phyloP scores from a whole-genome alignment of 148 eudicot species.

The Fallopia convolvulus region DNA sequence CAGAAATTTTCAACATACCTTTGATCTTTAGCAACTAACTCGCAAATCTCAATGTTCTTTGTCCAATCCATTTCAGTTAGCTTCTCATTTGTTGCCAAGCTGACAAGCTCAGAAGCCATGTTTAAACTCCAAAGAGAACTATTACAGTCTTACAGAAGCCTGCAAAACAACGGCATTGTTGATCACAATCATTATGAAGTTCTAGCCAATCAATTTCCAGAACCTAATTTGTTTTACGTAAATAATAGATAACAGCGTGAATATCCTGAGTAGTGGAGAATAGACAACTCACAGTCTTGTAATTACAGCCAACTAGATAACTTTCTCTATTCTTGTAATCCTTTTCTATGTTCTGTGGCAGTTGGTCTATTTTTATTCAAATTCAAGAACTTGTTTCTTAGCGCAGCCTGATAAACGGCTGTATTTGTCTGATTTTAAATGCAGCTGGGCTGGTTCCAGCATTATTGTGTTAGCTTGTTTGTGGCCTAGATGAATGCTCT shows the following conservation, averaged over 20 bases:
- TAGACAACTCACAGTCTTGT: background rate
- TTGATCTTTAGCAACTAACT: slow-evolving; percentile 68
- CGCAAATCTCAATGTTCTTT: slow-evolving; percentile 87
- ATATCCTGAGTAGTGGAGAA: background rate
- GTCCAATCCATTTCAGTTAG: slow-evolving; percentile 86
- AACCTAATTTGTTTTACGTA: background rate
- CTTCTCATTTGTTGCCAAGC: slow-evolving; percentile 76
- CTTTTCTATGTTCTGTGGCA: background rate
- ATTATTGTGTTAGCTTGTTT: background rate
- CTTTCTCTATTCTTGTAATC: background rate
- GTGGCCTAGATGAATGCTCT: background rate
- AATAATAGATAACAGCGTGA: background rate
- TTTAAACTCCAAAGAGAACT: background rate
- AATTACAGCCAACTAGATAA: background rate
- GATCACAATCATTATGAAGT: background rate
- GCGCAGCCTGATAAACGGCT: background rate
- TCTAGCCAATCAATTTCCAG: background rate
- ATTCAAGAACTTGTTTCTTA: background rate
- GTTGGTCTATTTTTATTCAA: background rate
- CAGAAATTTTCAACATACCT: slow-evolving; percentile 33
- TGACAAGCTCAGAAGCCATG: slow-evolving; percentile 83
- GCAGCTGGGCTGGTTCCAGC: background rate
- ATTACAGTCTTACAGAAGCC: slow-evolving; percentile 5
- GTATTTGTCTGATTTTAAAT: background rate
- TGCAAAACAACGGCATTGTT: slow-evolving; percentile 8